Evolutionary conservation across 192 early-diverging fungal genomes (phyloP), one percentile per base, ranked within the genome.

Genomic region (Podila horticola): DNA sequence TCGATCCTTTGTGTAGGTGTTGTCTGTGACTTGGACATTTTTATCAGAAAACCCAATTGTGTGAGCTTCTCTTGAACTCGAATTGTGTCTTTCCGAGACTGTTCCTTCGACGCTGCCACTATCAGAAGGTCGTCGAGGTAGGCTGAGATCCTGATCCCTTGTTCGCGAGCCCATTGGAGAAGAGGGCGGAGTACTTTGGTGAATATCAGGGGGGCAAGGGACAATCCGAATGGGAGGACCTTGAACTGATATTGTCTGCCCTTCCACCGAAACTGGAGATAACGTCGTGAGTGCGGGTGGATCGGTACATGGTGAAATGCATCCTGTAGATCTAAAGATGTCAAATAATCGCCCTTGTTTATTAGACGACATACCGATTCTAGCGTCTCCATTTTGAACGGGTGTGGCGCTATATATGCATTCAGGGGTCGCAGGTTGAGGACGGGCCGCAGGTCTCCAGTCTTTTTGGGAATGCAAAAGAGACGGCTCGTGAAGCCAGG

Each of bases 111-210:
- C 13, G 22, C 33, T 19, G 67, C 67, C 1, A 58, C 45, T 2
- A 74, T 74, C n/a, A 82, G 19, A 1, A 83, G 59, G 38, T 83
- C 73, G 81, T 83, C 81, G 19, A 83, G 64, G 31, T 83, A 83
- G 8, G 73, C 73, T 4, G 69, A 41, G 8, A 83, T 64, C 12
- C 81, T 36, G 17, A 75, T 83, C 1, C 81, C 81, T 7, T 52
- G 13, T 3, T 64, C 68, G 4, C 36, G 36, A 2, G 36, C 36
- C 36, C 36, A 38, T 9, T 38, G 36, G 0, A 38, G 8, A 1
- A 38, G 4, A 6, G 36, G 36, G 4, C 1, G 73, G 67, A 0
- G 81, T 20, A 71, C 22, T 26, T 33, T 38, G 31, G 58, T 50
- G 62, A 58, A 50, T 59, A 69, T 22, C n/a, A 55, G 55, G 50